Conservation (phyloP, 176 grass and related monocot species). For the Rhynchospora tenuis region DNA sequence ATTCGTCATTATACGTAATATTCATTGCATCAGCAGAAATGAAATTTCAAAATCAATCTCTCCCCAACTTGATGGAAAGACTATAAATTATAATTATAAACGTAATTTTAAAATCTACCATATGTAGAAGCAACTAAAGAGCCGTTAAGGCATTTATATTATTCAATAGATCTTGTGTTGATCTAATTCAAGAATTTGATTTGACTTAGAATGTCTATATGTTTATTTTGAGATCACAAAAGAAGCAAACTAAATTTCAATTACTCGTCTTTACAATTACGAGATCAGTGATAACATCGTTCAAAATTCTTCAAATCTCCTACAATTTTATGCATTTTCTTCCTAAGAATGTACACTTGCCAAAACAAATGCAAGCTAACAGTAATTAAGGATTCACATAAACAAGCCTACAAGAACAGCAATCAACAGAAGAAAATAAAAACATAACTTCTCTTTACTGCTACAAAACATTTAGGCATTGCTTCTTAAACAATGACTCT, state of each 20-base stretch:
- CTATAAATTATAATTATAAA: background rate
- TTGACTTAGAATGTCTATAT: background rate
- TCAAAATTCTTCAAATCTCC: background rate
- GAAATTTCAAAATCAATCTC: background rate
- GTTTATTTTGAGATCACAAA: background rate
- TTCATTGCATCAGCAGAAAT: background rate
- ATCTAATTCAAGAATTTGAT: background rate
- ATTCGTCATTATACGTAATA: background rate
- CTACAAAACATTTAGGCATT: background rate
- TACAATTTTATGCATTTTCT: conserved; percentile 5
- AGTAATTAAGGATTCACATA: background rate
- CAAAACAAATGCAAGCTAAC: conserved; percentile 6
- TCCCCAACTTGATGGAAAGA: background rate
- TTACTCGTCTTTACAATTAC: background rate
- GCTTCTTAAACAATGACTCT: conserved; percentile 9
- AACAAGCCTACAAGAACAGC: background rate
- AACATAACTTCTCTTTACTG: background rate
- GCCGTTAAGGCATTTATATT: background rate
- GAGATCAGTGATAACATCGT: background rate
- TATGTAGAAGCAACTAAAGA: background rate
- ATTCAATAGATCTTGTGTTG: background rate
- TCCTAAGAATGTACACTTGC: conserved; percentile 23
- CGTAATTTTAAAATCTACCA: background rate
- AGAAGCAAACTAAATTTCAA: background rate
- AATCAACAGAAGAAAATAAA: background rate